These are phyloP conservation scores for Collybia sp. DNA, from an alignment of 768 basidiomycete species.

Conservation along the genomic window DNA sequence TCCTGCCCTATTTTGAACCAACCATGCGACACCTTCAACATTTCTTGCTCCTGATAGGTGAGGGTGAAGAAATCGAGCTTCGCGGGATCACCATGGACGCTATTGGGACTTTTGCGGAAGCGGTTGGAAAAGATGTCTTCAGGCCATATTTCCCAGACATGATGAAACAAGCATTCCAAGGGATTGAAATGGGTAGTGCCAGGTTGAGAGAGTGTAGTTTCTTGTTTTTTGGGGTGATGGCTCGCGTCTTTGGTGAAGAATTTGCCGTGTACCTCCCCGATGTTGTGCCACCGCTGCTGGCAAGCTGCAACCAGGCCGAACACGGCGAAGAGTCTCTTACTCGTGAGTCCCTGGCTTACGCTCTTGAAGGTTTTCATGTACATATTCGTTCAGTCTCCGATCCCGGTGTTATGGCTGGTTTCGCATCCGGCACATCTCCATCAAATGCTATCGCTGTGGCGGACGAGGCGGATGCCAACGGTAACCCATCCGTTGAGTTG, in stretches of 20 bases:
- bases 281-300: constrained; percentile 82
- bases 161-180: constrained; percentile 94
- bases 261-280: constrained; percentile 83
- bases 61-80: constrained; percentile 91
- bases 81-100: constrained; percentile 98
- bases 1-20: constrained; percentile 90
- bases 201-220: constrained; percentile 93
- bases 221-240: constrained; percentile 98
- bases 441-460: constrained; percentile 63
- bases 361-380: constrained; percentile 4
- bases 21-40: constrained; percentile 86
- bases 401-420: constrained; percentile 52
- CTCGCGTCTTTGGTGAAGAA: constrained; percentile 93
- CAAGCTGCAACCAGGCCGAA: constrained; percentile 81
- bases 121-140: constrained; percentile 92
- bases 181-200: constrained; percentile 80
- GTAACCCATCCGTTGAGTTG: constrained; percentile 55
- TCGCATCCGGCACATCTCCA: constrained; percentile 71
- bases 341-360: constrained; percentile 28
- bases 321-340: constrained; percentile 53
- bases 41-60: constrained; percentile 80
- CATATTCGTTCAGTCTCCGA: constrained; percentile 35
- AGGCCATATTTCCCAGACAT: constrained; percentile 92
- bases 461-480: constrained; percentile 49
- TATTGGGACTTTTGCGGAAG: constrained; percentile 97